A percentile compares a stretch with the other conserved stretches of the same genome.
These are phyloP conservation scores for Debaryomyces robertsiae DNA, from an alignment of 1,139 yeast species.

Conservation along the genomic window DNA sequence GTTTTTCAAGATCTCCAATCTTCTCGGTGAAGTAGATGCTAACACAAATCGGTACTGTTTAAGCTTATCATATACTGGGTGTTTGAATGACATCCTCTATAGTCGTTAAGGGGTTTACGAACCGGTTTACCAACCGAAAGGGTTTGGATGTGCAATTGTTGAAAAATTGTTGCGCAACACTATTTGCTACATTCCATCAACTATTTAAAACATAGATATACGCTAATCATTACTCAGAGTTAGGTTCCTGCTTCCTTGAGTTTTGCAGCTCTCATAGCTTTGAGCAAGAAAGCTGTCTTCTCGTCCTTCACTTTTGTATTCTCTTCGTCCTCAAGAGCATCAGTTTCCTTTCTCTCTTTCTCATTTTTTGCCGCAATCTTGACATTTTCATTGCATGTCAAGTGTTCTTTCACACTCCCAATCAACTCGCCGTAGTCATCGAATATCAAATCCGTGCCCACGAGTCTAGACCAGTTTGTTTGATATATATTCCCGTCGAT, in stretches of 20 bases:
- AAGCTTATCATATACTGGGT: conserved; percentile 33
- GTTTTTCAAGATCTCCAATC: conserved; percentile 61
- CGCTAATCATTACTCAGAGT: no score
- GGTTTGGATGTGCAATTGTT: no score
- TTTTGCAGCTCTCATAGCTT: conserved; percentile 31
- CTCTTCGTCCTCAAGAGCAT: conserved; percentile 17
- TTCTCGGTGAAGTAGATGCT: conserved; percentile 84
- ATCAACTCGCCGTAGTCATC: conserved; percentile 59
- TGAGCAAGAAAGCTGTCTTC: conserved; percentile 31
- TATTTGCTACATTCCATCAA: no score
- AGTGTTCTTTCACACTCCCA: conserved; percentile 46
- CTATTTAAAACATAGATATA: no score
- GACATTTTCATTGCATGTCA: conserved; percentile 32
- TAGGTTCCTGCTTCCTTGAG: conserved; percentile 16
- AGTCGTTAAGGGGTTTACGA: no score
- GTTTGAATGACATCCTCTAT: conserved; percentile 18
- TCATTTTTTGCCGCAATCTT: conserved; percentile 25
- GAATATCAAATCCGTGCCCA: conserved; percentile 79
- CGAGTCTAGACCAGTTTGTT: conserved; percentile 76
- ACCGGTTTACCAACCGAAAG: no score
- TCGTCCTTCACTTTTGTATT: conserved; percentile 18
- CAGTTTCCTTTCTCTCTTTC: conserved; percentile 18
- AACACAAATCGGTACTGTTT: conserved; percentile 48
- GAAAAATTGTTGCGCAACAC: no score
- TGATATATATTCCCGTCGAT: conserved; percentile 58